Evolutionary conservation across 441 rosid genomes (phyloP).

Genomic region (Macaranga tanarius): DNA sequence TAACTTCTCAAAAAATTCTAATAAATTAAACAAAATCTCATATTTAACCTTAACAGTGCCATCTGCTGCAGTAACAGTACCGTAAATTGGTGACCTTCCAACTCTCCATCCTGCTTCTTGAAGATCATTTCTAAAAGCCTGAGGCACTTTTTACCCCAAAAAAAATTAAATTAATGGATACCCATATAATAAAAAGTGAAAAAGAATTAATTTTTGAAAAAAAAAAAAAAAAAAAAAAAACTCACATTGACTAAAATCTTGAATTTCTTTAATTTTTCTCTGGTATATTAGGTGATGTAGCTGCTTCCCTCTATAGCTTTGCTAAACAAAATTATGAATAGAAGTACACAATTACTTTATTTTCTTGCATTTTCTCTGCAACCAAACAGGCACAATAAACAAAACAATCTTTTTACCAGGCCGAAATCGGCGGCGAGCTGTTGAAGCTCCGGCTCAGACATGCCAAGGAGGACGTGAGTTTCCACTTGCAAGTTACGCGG

Average conservation of each 20-base stretch:
- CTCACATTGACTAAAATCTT: slow-evolving; percentile 81
- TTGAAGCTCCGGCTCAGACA: slow-evolving; percentile 86
- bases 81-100: slow-evolving; percentile 72
- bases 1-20: background rate
- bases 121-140: slow-evolving; percentile 70
- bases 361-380: slow-evolving; percentile 6
- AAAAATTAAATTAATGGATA: background rate
- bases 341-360: background rate
- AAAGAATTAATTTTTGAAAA: slow-evolving; percentile 2
- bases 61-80: slow-evolving; percentile 75
- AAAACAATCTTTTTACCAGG: slow-evolving; percentile 43
- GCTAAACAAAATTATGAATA: slow-evolving; percentile 33
- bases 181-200: background rate
- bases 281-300: slow-evolving; percentile 78
- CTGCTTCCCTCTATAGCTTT: slow-evolving; percentile 90
- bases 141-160: slow-evolving; percentile 57
- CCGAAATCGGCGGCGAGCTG: slow-evolving; percentile 72
- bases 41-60: slow-evolving; percentile 80
- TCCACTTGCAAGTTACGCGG: slow-evolving; percentile 45
- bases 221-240: slow-evolving; percentile 6
- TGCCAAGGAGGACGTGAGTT: slow-evolving; percentile 73
- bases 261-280: slow-evolving; percentile 72
- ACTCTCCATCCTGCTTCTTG: slow-evolving; percentile 79
- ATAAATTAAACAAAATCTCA: background rate
- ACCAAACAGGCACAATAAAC: background rate